Conservation (phyloP, 768 basidiomycete genomes). For the Coprinopsis marcescibilis region DNA sequence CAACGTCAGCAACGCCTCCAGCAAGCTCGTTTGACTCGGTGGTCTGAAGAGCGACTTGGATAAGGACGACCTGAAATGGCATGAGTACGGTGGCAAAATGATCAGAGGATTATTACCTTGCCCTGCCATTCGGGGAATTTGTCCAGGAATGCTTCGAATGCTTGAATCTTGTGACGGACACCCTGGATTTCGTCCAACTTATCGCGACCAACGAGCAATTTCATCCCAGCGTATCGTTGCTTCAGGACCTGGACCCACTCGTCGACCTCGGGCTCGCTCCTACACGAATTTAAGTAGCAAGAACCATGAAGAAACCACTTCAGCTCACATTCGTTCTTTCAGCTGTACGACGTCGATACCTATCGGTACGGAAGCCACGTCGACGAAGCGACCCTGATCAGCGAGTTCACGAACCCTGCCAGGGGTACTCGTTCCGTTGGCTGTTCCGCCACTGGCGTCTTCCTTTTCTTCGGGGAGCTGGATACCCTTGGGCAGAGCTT, state of each 20-base stretch:
- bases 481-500: slow-evolving; percentile 81
- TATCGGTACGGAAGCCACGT: slow-evolving; percentile 87
- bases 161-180: slow-evolving; percentile 76
- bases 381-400: slow-evolving; percentile 59
- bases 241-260: slow-evolving; percentile 79
- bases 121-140: slow-evolving; percentile 75
- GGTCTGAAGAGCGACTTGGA: slow-evolving; percentile 84
- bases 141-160: slow-evolving; percentile 79
- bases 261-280: slow-evolving; percentile 68
- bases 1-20: slow-evolving; percentile 67
- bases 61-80: slow-evolving; percentile 57
- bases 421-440: neutral
- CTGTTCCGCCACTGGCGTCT: slow-evolving; percentile 16
- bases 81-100: neutral
- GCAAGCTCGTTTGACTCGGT: slow-evolving; percentile 71
- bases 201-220: slow-evolving; percentile 82
- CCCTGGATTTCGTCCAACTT: slow-evolving; percentile 87
- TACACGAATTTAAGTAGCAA: slow-evolving; percentile 18
- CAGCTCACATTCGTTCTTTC: slow-evolving; percentile 53
- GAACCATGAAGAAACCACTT: neutral
- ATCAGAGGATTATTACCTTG: slow-evolving; percentile 36
- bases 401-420: slow-evolving; percentile 22
- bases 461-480: slow-evolving; percentile 43
- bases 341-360: slow-evolving; percentile 76
- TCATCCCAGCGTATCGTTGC: slow-evolving; percentile 81